Evolutionary conservation across 2,329 filamentous ascomycete species (phyloP).

Genomic region (Penicillium sp.): DNA sequence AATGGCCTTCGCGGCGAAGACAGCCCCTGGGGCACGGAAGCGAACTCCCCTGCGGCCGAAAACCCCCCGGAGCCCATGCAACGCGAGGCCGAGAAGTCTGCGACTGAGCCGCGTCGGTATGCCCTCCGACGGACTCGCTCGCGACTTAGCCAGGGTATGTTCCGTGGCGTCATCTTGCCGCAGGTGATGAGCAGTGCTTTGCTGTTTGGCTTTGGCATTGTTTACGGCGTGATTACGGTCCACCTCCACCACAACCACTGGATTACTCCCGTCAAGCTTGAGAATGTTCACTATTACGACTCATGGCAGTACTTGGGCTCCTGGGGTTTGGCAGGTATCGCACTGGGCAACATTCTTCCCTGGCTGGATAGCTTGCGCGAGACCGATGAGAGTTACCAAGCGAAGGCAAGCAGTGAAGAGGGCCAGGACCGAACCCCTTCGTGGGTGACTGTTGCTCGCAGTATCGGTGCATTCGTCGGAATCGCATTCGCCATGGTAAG

Average conservation of each 20-base stretch:
- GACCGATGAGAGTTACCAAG: constrained; percentile 35
- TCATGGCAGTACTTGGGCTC: constrained; percentile 68
- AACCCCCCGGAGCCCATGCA: constrained; percentile 31
- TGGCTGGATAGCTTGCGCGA: constrained; percentile 79
- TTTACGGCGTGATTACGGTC: constrained; percentile 78
- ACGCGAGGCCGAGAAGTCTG: constrained; percentile 37
- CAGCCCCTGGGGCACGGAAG: constrained; percentile 77
- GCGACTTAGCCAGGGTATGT: constrained; percentile 37
- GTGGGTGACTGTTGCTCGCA: constrained; percentile 71
- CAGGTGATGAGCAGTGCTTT: constrained; percentile 59
- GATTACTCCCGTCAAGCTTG: constrained; percentile 62
- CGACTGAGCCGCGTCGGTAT: constrained; percentile 26
- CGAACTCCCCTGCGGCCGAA: constrained; percentile 61
- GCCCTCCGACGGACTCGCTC: constrained; percentile 35
- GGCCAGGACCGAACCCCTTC: constrained; percentile 31
- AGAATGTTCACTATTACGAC: constrained; percentile 51
- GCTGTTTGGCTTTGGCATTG: constrained; percentile 74
- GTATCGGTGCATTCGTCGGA: constrained; percentile 68
- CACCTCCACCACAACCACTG: constrained; percentile 69
- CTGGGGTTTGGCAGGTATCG: constrained; percentile 79
- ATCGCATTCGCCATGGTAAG: constrained; percentile 81
- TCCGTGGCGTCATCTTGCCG: constrained; percentile 51
- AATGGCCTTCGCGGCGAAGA: constrained; percentile 56
- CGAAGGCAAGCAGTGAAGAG: constrained; percentile 31
- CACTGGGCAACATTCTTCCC: constrained; percentile 75